Evolutionary conservation across 176 grass and related monocot species (phyloP).

Genomic region (Chrysopogon serrulatus): DNA sequence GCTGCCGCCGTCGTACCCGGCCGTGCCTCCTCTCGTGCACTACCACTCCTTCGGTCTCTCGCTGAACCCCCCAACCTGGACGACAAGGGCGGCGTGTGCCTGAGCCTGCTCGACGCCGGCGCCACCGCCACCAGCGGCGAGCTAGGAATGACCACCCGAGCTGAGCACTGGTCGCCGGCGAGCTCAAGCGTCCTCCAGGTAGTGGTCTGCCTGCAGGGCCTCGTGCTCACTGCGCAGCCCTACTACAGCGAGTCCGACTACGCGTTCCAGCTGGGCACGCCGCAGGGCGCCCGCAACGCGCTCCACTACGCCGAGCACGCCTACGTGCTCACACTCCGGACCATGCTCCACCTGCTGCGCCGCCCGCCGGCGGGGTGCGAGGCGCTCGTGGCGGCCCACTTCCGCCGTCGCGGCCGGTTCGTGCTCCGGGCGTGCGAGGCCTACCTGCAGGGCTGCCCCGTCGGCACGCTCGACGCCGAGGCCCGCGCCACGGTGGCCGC

Average conservation of each 20-base stretch:
- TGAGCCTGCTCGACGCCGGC: conserved; percentile 19
- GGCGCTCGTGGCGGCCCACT: background rate
- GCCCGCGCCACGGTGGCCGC: background rate
- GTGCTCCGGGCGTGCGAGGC: background rate
- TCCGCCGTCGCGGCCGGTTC: background rate
- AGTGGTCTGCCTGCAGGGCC: background rate
- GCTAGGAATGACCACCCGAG: background rate
- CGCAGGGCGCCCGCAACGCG: background rate
- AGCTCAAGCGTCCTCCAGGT: background rate
- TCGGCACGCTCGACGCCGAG: background rate
- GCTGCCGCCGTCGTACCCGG: background rate
- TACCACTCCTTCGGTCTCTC: conserved; percentile 16
- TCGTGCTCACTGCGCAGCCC: background rate
- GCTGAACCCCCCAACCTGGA: conserved; percentile 38
- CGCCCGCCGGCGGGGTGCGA: too few relatives aligned
- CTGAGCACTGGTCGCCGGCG: conserved; percentile 20
- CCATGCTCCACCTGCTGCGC: background rate
- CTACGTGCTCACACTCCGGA: background rate
- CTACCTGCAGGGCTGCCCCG: background rate
- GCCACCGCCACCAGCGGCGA: too few relatives aligned
- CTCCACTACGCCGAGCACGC: conserved; percentile 15
- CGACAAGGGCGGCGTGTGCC: conserved; percentile 1
- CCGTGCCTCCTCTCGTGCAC: background rate
- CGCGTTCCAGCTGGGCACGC: background rate
- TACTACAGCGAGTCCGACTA: conserved; percentile 18